A percentile compares a stretch with the other conserved stretches of the same genome.
Evolutionary conservation across 371 early-diverging fungal genomes (phyloP).

Genomic region (Coemansia sp.): DNA sequence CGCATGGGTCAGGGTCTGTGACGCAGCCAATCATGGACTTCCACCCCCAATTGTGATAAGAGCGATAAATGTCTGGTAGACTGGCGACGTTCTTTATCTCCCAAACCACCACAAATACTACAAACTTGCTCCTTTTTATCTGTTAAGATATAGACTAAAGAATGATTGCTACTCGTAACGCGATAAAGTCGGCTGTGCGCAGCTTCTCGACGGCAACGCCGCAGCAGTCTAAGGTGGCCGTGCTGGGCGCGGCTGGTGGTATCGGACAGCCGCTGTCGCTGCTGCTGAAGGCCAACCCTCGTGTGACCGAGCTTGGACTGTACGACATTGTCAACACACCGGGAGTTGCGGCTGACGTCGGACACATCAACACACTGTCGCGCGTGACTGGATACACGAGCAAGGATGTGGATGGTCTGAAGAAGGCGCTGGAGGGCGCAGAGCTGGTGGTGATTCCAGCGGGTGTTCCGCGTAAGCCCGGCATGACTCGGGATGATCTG

Average conservation of each 20-base stretch:
- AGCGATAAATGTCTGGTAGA: neutral
- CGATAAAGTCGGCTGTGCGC: slow-evolving; percentile 64
- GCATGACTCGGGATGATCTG: slow-evolving; percentile 98
- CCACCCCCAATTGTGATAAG: neutral
- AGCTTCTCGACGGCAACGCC: slow-evolving; percentile 62
- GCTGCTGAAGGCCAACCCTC: slow-evolving; percentile 78
- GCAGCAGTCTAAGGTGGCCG: slow-evolving; percentile 72
- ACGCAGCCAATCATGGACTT: slow-evolving; percentile 4
- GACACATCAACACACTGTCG: slow-evolving; percentile 93
- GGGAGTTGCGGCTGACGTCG: slow-evolving; percentile 96
- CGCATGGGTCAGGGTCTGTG: too few species aligned
- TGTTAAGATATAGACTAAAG: neutral
- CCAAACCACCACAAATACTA: neutral
- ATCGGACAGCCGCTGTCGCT: slow-evolving; percentile 91
- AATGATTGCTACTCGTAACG: slow-evolving; percentile 54
- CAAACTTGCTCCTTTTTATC: neutral
- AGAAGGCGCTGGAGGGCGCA: slow-evolving; percentile 80
- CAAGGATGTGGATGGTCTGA: slow-evolving; percentile 79
- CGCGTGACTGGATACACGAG: slow-evolving; percentile 83
- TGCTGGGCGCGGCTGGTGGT: slow-evolving; percentile 89
- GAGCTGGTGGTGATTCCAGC: slow-evolving; percentile 97
- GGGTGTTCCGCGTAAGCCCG: slow-evolving; percentile 99
- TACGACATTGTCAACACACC: slow-evolving; percentile 97
- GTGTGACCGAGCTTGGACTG: slow-evolving; percentile 83
- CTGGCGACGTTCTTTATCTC: slow-evolving; percentile 5